Conservation (phyloP, 108 stramenopile species). For the Schizochytrium sp. region DNA sequence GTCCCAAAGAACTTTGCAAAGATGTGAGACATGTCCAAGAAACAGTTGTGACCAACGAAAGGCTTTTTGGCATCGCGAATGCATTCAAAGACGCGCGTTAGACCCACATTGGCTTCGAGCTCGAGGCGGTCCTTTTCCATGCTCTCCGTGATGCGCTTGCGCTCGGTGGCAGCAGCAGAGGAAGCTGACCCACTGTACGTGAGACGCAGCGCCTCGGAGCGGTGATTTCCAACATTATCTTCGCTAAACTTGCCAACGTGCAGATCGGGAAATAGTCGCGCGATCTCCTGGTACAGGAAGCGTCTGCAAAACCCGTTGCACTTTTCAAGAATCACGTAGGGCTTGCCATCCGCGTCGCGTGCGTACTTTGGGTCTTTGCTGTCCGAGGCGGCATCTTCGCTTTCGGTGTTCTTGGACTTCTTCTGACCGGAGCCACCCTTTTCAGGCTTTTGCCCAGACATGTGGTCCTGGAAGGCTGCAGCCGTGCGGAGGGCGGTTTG, state of each 20-base stretch:
- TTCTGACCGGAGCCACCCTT: too few species aligned
- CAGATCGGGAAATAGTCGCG: neutral
- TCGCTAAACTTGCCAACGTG: neutral
- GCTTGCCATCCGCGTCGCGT: neutral
- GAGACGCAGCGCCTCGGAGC: neutral
- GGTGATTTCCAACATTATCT: neutral
- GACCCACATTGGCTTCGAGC: neutral
- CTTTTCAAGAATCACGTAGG: neutral
- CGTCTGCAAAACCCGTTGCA: neutral
- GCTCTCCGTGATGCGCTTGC: neutral
- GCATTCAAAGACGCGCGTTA: neutral
- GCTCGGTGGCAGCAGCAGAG: neutral
- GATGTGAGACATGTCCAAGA: neutral
- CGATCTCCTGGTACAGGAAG: neutral
- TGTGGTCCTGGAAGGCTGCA: too few species aligned
- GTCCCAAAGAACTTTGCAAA: neutral
- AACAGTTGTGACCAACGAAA: neutral
- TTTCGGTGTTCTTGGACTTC: too few species aligned
- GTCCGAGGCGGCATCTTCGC: too few species aligned
- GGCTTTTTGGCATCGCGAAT: neutral
- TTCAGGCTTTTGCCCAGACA: too few species aligned
- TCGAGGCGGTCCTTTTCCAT: neutral
- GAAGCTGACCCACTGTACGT: neutral
- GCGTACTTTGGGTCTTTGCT: neutral
- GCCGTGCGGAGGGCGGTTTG: too few species aligned